phyloP scores from a whole-genome alignment of 2,329 filamentous ascomycete genomes.

The Calycina marina region DNA sequence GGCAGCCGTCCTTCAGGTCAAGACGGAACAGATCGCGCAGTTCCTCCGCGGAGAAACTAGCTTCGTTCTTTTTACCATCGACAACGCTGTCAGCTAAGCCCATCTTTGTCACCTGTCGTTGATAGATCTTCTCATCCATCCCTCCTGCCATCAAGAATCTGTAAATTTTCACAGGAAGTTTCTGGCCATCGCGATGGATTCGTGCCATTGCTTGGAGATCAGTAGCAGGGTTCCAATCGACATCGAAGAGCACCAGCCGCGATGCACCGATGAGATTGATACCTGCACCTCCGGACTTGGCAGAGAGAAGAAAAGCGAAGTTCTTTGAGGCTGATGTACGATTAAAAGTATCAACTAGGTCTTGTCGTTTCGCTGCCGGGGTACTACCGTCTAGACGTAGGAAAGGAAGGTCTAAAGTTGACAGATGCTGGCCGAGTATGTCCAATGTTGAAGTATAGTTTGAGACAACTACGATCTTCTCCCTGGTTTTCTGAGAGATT shows the following conservation, averaged over 20 bases:
- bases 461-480: constrained; percentile 63
- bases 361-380: constrained; percentile 47
- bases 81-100: constrained; percentile 58
- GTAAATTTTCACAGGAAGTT: constrained; percentile 52
- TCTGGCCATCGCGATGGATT: constrained; percentile 60
- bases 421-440: constrained; percentile 46
- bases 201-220: constrained; percentile 64
- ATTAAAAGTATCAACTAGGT: constrained; percentile 58
- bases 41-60: constrained; percentile 51
- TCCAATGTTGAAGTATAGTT: constrained; percentile 63
- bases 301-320: constrained; percentile 59
- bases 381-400: constrained; percentile 58
- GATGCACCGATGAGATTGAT: constrained; percentile 59
- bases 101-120: constrained; percentile 56
- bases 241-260: constrained; percentile 55
- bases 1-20: constrained; percentile 43
- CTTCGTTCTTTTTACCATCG: constrained; percentile 44
- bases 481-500: constrained; percentile 43
- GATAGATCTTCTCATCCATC: constrained; percentile 62
- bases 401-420: constrained; percentile 43
- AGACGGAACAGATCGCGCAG: constrained; percentile 52
- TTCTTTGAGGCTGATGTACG: constrained; percentile 35
- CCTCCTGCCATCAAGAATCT: constrained; percentile 52
- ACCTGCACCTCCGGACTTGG: constrained; percentile 56
- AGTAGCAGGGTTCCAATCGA: constrained; percentile 64